Conservation (phyloP, 768 basidiomycete species). For the Lentinula edodes region DNA sequence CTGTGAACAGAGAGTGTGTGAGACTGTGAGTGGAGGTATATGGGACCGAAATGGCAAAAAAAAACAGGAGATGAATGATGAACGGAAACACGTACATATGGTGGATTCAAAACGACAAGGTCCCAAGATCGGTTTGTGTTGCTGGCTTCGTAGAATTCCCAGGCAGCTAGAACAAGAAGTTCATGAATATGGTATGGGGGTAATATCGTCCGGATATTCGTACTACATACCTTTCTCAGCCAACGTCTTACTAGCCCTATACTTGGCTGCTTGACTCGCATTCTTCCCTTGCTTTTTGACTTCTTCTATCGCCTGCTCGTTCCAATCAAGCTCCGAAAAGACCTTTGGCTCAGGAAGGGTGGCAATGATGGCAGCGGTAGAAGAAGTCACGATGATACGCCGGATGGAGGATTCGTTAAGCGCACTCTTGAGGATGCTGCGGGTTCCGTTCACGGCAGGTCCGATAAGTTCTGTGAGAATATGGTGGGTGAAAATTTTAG, state of each 20-base stretch:
- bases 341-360: slow-evolving; percentile 16
- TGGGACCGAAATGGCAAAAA: too few species aligned
- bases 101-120: slow-evolving; percentile 33
- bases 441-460: slow-evolving; percentile 56
- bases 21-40: too few species aligned
- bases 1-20: neutral
- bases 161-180: slow-evolving; percentile 33
- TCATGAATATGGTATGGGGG: neutral
- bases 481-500: too few species aligned
- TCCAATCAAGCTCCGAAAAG: slow-evolving; percentile 56
- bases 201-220: neutral
- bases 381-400: slow-evolving; percentile 60
- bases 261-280: slow-evolving; percentile 35
- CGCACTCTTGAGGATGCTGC: slow-evolving; percentile 29
- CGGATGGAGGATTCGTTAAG: slow-evolving; percentile 28
- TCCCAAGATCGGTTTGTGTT: slow-evolving; percentile 29
- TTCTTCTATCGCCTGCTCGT: slow-evolving; percentile 38
- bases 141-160: slow-evolving; percentile 37
- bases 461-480: slow-evolving; percentile 37
- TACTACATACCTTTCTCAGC: slow-evolving; percentile 43
- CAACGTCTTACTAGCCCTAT: slow-evolving; percentile 53
- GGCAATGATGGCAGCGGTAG: slow-evolving; percentile 41
- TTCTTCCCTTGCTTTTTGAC: slow-evolving; percentile 45
- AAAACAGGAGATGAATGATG: neutral
- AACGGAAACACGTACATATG: slow-evolving; percentile 22